These are phyloP conservation scores for Chlamydomonas incerta DNA, from an alignment of 139 green algal genomes.

Conservation along the genomic window DNA sequence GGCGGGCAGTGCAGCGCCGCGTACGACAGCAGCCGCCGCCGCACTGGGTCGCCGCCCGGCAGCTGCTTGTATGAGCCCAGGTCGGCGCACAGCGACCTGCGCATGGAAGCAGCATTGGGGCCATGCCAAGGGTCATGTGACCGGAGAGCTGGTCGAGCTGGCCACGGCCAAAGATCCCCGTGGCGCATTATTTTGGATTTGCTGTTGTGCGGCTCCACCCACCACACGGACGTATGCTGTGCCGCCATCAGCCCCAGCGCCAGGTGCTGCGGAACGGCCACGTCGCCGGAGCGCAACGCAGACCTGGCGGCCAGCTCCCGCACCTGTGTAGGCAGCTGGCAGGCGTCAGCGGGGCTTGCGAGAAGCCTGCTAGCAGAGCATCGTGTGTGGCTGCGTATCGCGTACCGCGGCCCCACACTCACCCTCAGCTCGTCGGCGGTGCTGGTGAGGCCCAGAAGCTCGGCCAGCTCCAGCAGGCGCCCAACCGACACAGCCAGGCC, in stretches of 20 bases:
- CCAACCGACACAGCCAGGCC: not conserved
- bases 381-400: too few species aligned
- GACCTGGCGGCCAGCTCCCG: constrained; percentile 3
- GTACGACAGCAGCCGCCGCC: constrained; percentile 24
- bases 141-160: too few species aligned
- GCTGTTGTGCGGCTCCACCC: too few species aligned
- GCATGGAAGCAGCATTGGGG: not conserved
- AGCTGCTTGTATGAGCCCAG: not conserved
- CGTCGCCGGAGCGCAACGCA: constrained; percentile 15
- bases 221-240: not conserved
- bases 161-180: too few species aligned
- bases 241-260: constrained; percentile 28
- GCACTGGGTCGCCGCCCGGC: constrained; percentile 24
- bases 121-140: too few species aligned
- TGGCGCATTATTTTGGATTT: too few species aligned
- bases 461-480: constrained; percentile 36
- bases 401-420: too few species aligned
- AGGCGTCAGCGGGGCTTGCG: too few species aligned
- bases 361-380: too few species aligned
- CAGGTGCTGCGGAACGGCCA: not conserved
- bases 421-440: constrained; percentile 5
- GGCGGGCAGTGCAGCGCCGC: constrained; percentile 35
- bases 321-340: not conserved
- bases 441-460: constrained; percentile 9
- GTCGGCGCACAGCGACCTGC: constrained; percentile 12